Base-by-base conservation (phyloP, 1,284 basidiomycete genomes). In the Vanrija sp. region DNA sequence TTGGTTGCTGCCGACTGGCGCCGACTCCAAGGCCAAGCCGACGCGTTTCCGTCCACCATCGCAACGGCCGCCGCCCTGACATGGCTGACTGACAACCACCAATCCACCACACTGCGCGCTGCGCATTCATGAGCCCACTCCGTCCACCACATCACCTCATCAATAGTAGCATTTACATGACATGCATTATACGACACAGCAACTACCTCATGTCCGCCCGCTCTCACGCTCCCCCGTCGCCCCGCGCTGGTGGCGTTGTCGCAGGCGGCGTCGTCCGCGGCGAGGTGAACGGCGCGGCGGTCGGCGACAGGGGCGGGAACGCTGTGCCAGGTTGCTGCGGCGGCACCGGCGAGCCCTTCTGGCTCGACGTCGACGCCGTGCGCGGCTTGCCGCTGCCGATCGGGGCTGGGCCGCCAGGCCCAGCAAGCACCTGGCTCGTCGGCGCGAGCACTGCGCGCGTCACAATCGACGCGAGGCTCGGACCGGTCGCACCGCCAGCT, bases 381-480 rank as follows among this genome's bases (percentile, higher is more conserved):
- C 34, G 40, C 40, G 40, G 40, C 40, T n/a, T 18, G 40, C 50
- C 34, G 9, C 15, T 38, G 9, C 44, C 44, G 21, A 29, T 43
- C 3, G 43, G 29, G 6, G 51, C 25, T 28, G 26, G 51, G 45
- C 46, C 46, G 45, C 46, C 46, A 1, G 51, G 49, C 3, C 40
- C 18, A 1, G 60, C 64, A 6, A 73, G 52, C 1, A 64, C 65
- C 21, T 51, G 43, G 29, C 65, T 67, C 9, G 65, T 66, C 5
- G 73, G 73, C 19, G 64, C 66, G 6, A 75, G 63, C 3, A 75
- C 73, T 0, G 75, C 75, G 21, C 74, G 62, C 3, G 73, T 76
- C 26, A 77, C 71, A 26, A 77, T 76, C 26, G 67, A 69, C 4
- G 75, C 75, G 18, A 77, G 54, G 52, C 71, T 74, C 1, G 75